These are phyloP conservation scores for Penicillium malachiteum DNA, from an alignment of 495 filamentous ascomycete species.

Conservation along the genomic window DNA sequence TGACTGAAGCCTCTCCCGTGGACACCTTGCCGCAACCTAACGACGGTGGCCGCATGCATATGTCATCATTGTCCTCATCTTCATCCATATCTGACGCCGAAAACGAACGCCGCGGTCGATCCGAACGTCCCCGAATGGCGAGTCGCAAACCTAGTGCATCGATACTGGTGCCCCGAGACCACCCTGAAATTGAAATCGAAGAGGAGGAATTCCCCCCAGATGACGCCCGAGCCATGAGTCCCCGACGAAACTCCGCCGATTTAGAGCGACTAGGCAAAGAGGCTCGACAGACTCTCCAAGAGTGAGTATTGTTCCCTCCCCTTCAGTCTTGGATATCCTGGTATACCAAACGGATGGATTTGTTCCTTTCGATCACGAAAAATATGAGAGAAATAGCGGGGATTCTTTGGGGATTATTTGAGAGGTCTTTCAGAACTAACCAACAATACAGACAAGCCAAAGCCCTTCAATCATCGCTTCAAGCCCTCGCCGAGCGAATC, in stretches of 20 bases:
- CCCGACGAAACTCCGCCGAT: slow-evolving; percentile 84
- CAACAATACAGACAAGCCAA: slow-evolving; percentile 69
- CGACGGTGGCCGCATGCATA: slow-evolving; percentile 44
- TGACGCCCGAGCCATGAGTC: slow-evolving; percentile 94
- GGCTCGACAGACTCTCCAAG: slow-evolving; percentile 65
- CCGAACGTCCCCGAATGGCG: slow-evolving; percentile 52
- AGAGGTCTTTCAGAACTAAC: background rate
- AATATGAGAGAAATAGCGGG: background rate
- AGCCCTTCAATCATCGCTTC: slow-evolving; percentile 79
- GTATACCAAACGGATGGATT: too few relatives aligned
- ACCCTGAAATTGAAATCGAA: slow-evolving; percentile 63
- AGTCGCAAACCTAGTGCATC: slow-evolving; percentile 76
- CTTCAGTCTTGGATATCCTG: background rate
- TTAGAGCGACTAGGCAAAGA: slow-evolving; percentile 80
- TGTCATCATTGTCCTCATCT: slow-evolving; percentile 44
- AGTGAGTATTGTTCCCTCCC: slow-evolving; percentile 43
- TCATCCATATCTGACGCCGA: slow-evolving; percentile 51
- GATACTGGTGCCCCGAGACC: slow-evolving; percentile 75
- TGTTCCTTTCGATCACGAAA: background rate
- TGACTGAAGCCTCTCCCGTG: slow-evolving; percentile 45
- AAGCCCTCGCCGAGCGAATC: slow-evolving; percentile 86
- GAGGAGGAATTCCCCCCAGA: slow-evolving; percentile 72
- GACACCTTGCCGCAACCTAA: slow-evolving; percentile 44
- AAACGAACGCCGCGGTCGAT: slow-evolving; percentile 42
- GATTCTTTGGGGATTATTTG: background rate